Conservation (phyloP, 495 filamentous ascomycete genomes). For the Neurospora hispaniola region DNA sequence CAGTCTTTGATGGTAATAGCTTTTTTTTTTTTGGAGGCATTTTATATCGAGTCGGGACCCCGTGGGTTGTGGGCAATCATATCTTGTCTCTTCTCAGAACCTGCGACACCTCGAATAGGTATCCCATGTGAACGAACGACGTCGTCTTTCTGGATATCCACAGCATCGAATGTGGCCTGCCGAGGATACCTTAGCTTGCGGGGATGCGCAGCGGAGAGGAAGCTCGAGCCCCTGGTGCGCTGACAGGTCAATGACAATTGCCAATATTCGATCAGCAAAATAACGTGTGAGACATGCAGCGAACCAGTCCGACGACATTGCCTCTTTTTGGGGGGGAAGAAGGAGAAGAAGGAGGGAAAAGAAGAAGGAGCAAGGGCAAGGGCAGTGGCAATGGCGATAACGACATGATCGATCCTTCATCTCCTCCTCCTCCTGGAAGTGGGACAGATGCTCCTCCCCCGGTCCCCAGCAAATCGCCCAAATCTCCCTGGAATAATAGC, state of each 20-base stretch:
- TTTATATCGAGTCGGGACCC: neutral
- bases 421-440: neutral
- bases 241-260: neutral
- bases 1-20: neutral
- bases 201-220: neutral
- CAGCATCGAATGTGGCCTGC: neutral
- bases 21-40: neutral
- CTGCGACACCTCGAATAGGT: neutral
- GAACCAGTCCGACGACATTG: conserved; percentile 27
- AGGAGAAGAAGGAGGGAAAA: conserved; percentile 11
- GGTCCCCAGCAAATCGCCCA: conserved; percentile 9
- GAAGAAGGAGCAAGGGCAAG: conserved; percentile 10
- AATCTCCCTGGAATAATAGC: neutral
- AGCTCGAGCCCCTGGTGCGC: neutral
- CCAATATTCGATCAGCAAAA: neutral
- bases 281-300: conserved; percentile 29
- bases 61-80: neutral
- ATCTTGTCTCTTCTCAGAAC: neutral
- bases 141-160: neutral
- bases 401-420: conserved; percentile 2
- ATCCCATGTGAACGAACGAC: neutral
- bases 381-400: conserved; percentile 5
- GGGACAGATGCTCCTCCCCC: neutral
- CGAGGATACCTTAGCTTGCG: neutral
- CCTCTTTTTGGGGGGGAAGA: conserved; percentile 25